Evolutionary conservation across 257 asterid genomes (phyloP).

Genomic region (Solanum chmielewskii): DNA sequence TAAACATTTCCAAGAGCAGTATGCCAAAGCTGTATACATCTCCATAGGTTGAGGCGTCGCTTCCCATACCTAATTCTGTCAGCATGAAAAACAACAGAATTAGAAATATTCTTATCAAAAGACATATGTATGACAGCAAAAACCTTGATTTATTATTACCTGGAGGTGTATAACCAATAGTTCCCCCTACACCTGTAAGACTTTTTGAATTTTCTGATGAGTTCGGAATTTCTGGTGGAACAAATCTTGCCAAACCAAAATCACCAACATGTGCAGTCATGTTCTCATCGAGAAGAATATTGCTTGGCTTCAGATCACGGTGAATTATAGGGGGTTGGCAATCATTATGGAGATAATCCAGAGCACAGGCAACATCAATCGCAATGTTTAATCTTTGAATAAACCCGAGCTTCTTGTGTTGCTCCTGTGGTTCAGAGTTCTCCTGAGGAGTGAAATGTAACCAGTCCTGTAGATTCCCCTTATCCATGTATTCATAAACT

Average conservation of each 20-base stretch:
- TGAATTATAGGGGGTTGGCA: conserved; percentile 12
- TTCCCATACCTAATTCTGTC: conserved; percentile 12
- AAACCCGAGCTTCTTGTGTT: neutral
- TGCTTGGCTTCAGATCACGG: conserved; percentile 28
- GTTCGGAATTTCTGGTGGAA: neutral
- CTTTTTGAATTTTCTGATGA: conserved; percentile 1
- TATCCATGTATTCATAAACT: conserved; percentile 15
- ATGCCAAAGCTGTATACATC: conserved; percentile 8
- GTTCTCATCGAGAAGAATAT: conserved; percentile 12
- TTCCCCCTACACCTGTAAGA: neutral
- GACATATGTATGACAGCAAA: neutral
- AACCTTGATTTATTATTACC: neutral
- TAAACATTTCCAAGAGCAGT: conserved; percentile 6
- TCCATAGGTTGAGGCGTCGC: conserved; percentile 5
- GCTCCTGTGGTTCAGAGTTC: neutral
- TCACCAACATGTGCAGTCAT: conserved; percentile 10
- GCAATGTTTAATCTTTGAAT: conserved; percentile 11
- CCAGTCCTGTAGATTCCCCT: conserved; percentile 12
- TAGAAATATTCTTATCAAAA: neutral
- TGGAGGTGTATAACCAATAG: conserved; percentile 7
- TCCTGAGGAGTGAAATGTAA: neutral
- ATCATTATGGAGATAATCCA: conserved; percentile 21
- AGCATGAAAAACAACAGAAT: neutral
- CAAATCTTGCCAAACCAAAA: conserved; percentile 2
- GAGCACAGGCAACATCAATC: conserved; percentile 10